phyloP scores from a whole-genome alignment of 129 eudicot species.

The Solidago caesia region DNA sequence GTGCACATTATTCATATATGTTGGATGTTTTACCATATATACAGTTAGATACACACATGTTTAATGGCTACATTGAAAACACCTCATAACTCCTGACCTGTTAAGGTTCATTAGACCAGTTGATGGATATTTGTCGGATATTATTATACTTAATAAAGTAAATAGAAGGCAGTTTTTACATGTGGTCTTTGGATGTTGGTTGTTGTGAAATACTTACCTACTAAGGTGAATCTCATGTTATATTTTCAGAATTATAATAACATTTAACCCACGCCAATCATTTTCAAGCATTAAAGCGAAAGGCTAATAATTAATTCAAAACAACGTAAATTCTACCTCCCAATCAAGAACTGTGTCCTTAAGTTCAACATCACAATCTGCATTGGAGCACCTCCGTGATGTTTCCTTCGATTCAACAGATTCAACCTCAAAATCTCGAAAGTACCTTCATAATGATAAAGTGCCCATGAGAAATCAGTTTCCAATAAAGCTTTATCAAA shows the following conservation, averaged over 20 bases:
- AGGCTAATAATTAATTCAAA: not conserved
- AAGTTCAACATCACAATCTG: slow-evolving; percentile 59
- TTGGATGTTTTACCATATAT: not conserved
- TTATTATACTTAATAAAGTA: not conserved
- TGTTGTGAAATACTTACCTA: too few relatives aligned
- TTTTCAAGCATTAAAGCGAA: slow-evolving; percentile 8
- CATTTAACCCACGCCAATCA: not conserved
- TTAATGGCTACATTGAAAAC: not conserved
- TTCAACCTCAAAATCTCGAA: slow-evolving; percentile 91
- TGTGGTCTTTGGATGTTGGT: too few relatives aligned
- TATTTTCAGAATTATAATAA: not conserved
- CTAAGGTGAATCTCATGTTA: not conserved
- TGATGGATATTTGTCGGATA: not conserved
- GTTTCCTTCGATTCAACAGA: slow-evolving; percentile 88
- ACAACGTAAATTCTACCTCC: slow-evolving; percentile 55
- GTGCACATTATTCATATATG: slow-evolving; percentile 12
- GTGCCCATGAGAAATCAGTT: slow-evolving; percentile 18
- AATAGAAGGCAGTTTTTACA: not conserved
- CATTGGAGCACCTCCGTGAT: slow-evolving; percentile 64
- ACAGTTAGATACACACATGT: not conserved
- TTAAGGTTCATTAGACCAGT: slow-evolving; percentile 5
- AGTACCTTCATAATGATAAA: slow-evolving; percentile 50
- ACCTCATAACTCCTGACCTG: not conserved
- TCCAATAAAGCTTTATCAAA: slow-evolving; percentile 10
- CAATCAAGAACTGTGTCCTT: slow-evolving; percentile 93